Base-by-base conservation (phyloP, 148 eudicot genomes). In the Camellia granthamiana region DNA sequence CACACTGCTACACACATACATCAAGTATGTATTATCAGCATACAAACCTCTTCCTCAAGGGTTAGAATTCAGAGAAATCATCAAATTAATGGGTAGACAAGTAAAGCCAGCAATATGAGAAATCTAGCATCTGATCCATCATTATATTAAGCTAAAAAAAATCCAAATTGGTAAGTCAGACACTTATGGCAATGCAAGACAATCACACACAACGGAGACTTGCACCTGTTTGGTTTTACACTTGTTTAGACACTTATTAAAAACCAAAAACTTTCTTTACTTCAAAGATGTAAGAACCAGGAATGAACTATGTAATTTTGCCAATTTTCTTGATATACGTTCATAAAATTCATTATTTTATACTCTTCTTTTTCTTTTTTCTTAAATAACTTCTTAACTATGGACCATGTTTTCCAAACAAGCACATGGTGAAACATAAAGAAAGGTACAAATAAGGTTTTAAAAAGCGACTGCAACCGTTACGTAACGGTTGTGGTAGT, bases 331-430 rank as follows among this genome's bases (percentile, higher is more conserved):
- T 23, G 0, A 23, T 0, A 23, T 23, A 23, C 23, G n/a, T n/a
- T n/a, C n/a, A n/a, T n/a, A n/a, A n/a, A n/a, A n/a, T n/a, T n/a
- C n/a, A n/a, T n/a, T n/a, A n/a, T n/a, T 0, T 23, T 23, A 0
- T 0, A 0, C 0, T 0, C 23, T 0, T 0, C 23, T 0, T 0
- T 0, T 0, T 0, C 23, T 0, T 0, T 0, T 23, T 0, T 23
- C 23, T 23, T 23, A 23, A 23, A 23, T 23, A 23, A 23, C 23
- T 23, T 23, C 23, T 23, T 23, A 23, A 23, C 23, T 23, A 23
- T 23, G 23, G 23, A 23, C 23, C 23, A 23, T 23, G 23, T 23
- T 23, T 23, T 23, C 23, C 23, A 23, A 23, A 23, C 23, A 23
- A 23, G 23, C 23, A 23, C 23, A 23, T 23, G 23, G 23, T 23